Base-by-base conservation (phyloP, 768 basidiomycete species). In the Lentinula sp. region DNA sequence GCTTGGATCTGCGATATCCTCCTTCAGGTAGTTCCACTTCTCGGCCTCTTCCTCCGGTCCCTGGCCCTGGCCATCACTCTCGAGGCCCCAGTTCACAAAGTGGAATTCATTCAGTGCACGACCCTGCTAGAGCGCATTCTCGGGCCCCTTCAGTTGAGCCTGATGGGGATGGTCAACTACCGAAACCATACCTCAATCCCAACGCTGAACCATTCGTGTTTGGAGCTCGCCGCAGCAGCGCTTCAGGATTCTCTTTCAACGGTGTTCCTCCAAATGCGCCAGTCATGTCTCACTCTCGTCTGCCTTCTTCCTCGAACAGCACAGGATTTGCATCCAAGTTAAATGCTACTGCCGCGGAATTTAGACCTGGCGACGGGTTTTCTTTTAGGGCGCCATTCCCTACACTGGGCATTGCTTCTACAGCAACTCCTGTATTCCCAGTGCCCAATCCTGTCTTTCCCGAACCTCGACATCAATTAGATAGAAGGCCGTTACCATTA, bases 171-270 rank as follows among this genome's bases (percentile, higher is more conserved):
- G 13, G 4, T 16, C 59, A 65, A 45, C 35, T 9, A 2, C 21
- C 56, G 11, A 56, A 43, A 58, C 34, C 43, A 48, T 53, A 80
- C 2, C 79, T 92, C 53, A 94, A 94, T 69, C 92, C 92, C 0
- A 78, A 83, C 54, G 92, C 92, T 5, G 91, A 90, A 68, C 90
- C 92, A 0, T 94, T 94, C 65, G 86, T 92, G 8, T 93, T 93
- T 69, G 59, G 59, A 31, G 48, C 68, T 32, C 67, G 65, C 45
- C 59, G 65, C 5, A 61, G 69, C 59, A 70, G 69, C 59, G 49
- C 65, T 50, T 72, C 65, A 68, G 73, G 39, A 73, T 75, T 57
- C 16, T 31, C 59, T 31, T 50, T 52, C 16, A 51, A 35, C 16
- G 59, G 49, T 40, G 50, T 60, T 28, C 11, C 48, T 31, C 74